Percentiles rank a stretch among this genome's conserved stretches.
Conservation (phyloP, 192 early-diverging fungal genomes). For the Podochytrium sp. region DNA sequence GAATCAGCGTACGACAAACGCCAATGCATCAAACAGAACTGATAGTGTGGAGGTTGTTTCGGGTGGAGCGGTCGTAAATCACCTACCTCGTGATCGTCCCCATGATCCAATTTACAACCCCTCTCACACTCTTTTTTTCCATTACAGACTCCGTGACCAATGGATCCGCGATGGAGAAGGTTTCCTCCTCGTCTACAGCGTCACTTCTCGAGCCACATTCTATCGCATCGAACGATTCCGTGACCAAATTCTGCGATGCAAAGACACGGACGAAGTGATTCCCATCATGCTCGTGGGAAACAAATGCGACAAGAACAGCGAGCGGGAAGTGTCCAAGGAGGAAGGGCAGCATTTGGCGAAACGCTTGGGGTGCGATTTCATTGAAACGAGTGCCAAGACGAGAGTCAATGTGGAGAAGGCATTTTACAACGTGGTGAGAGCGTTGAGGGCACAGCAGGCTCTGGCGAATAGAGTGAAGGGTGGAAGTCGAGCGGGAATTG, state of each 20-base stretch:
- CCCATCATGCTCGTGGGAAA: slow-evolving; percentile 52
- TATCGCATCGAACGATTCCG: slow-evolving; percentile 89
- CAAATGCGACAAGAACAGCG: slow-evolving; percentile 82
- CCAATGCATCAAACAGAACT: background rate
- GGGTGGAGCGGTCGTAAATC: background rate
- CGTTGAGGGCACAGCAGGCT: slow-evolving; percentile 60
- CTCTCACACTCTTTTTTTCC: too few relatives aligned
- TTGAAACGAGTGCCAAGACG: slow-evolving; percentile 89
- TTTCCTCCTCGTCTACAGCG: slow-evolving; percentile 91
- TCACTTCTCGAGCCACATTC: slow-evolving; percentile 88
- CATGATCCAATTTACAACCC: too few relatives aligned
- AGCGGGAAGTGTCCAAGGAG: slow-evolving; percentile 75
- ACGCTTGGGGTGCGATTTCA: slow-evolving; percentile 78
- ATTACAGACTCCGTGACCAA: slow-evolving; percentile 79
- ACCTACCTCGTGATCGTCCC: background rate
- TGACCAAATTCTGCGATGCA: slow-evolving; percentile 92
- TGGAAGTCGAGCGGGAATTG: too few relatives aligned
- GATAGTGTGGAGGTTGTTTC: too few relatives aligned
- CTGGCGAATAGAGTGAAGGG: background rate
- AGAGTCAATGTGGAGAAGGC: slow-evolving; percentile 87
- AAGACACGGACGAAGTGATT: slow-evolving; percentile 39
- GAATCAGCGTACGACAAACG: background rate
- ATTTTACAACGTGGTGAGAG: slow-evolving; percentile 79
- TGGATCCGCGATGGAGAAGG: slow-evolving; percentile 97
- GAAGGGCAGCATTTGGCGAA: slow-evolving; percentile 82